A percentile compares a stretch with the other conserved stretches of the same genome.
Conservation (phyloP, 257 asterid species). For the Paraleonurus japonicus region DNA sequence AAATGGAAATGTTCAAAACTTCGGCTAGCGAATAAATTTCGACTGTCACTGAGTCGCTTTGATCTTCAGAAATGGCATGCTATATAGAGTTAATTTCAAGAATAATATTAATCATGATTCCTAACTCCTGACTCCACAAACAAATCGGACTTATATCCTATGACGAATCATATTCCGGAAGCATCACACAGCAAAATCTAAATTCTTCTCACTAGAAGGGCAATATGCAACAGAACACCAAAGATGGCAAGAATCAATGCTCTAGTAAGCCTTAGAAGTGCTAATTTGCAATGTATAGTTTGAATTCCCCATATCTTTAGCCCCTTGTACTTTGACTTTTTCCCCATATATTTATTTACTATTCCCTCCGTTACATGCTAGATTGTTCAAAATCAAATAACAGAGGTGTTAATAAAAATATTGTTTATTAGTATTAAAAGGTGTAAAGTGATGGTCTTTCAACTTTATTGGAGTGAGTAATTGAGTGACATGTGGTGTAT, state of each 20-base stretch:
- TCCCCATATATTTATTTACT: no score
- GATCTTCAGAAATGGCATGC: neutral
- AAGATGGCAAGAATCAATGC: neutral
- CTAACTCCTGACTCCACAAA: neutral
- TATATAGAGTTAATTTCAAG: neutral
- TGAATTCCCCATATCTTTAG: no score
- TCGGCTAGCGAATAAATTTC: neutral
- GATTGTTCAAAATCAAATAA: no score
- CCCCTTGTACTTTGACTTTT: no score
- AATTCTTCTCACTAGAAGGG: neutral
- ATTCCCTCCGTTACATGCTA: no score
- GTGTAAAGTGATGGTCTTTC: no score
- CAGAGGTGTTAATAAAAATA: no score
- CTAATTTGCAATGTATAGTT: neutral
- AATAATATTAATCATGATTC: neutral
- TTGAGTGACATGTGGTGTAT: no score
- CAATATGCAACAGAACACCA: neutral
- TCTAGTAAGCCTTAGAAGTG: neutral
- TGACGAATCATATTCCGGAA: neutral
- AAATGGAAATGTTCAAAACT: neutral
- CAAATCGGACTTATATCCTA: neutral
- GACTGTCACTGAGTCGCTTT: neutral
- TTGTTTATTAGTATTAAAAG: no score
- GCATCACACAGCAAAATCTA: neutral
- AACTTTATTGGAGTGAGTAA: no score